A percentile compares a stretch with the other conserved stretches of the same genome.
Conservation (phyloP, 768 basidiomycete genomes). For the Mycena capillaripes region DNA sequence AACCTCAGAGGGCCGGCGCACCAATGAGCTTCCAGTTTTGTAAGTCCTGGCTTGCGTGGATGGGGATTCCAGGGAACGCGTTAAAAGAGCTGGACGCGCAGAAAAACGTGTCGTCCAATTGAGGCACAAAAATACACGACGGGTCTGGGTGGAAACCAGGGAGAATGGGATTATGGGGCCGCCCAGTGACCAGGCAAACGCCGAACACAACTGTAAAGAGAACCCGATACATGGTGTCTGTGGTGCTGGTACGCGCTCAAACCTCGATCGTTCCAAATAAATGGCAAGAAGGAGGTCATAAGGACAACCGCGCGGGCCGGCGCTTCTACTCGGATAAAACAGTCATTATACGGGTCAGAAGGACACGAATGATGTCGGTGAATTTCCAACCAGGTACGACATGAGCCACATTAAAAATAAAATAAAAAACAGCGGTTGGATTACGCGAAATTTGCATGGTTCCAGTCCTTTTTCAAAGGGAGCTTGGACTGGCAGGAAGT, state of each 20-base stretch:
- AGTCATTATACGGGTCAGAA: too few species aligned
- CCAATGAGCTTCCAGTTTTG: constrained; percentile 49
- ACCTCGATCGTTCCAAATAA: neutral
- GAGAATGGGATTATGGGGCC: constrained; percentile 39
- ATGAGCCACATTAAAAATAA: too few species aligned
- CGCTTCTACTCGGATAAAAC: neutral
- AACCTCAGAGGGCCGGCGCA: too few species aligned
- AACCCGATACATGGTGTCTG: neutral
- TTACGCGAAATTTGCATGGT: too few species aligned
- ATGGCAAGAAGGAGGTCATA: neutral
- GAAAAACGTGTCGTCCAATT: constrained; percentile 48
- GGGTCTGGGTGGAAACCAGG: constrained; percentile 51
- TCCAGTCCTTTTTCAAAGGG: too few species aligned
- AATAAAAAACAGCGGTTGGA: too few species aligned
- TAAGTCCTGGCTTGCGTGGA: constrained; percentile 49
- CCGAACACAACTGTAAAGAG: neutral
- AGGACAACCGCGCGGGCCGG: neutral
- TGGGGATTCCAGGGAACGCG: constrained; percentile 51
- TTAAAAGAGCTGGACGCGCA: constrained; percentile 51
- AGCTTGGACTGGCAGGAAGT: too few species aligned
- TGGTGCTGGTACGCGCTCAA: too few species aligned
- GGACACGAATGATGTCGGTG: too few species aligned
- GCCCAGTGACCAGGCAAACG: neutral
- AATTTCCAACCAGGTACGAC: too few species aligned
- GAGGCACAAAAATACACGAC: constrained; percentile 45